Percentiles rank a stretch among this genome's conserved stretches.
Evolutionary conservation across 148 eudicot species (phyloP).

Genomic region (Silene uniflora): DNA sequence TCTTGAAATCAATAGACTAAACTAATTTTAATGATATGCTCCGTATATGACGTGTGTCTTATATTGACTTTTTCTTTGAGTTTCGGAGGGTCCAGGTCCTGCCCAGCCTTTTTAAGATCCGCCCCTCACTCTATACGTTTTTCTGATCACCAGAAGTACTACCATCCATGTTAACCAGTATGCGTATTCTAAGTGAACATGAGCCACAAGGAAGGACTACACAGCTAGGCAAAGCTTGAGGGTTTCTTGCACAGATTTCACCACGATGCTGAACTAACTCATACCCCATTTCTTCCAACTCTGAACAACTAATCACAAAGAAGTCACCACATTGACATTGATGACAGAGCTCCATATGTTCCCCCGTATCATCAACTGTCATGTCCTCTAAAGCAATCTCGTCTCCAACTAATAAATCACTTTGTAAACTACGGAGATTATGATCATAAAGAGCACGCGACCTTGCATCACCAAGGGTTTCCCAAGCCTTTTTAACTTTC

Average conservation of each 20-base stretch:
- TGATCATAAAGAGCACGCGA: conserved; percentile 59
- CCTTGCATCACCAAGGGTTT: conserved; percentile 57
- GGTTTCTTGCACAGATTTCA: conserved; percentile 25
- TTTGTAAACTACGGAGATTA: conserved; percentile 41
- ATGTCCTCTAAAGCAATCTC: conserved; percentile 62
- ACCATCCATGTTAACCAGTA: conserved; percentile 29
- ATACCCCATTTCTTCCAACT: conserved; percentile 68
- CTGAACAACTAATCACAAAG: conserved; percentile 50
- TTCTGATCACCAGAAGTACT: no score
- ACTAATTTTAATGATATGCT: no score
- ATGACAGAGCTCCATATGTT: conserved; percentile 42
- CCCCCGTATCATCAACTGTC: conserved; percentile 40
- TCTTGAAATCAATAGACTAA: no score
- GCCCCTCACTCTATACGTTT: no score
- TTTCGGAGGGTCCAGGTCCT: no score
- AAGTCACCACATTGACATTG: conserved; percentile 79
- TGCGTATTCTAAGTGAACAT: conserved; percentile 26
- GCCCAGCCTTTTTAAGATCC: no score
- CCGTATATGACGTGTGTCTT: no score
- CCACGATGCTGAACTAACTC: not conserved
- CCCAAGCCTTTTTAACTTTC: conserved; percentile 83
- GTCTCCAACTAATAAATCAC: conserved; percentile 45
- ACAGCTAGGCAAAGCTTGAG: conserved; percentile 38
- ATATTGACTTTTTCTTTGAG: no score
- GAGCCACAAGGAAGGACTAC: conserved; percentile 35